Percentiles rank a stretch among this genome's conserved stretches.
These are phyloP conservation scores for Gyrodon lividus DNA, from an alignment of 768 basidiomycete genomes.

Conservation along the genomic window DNA sequence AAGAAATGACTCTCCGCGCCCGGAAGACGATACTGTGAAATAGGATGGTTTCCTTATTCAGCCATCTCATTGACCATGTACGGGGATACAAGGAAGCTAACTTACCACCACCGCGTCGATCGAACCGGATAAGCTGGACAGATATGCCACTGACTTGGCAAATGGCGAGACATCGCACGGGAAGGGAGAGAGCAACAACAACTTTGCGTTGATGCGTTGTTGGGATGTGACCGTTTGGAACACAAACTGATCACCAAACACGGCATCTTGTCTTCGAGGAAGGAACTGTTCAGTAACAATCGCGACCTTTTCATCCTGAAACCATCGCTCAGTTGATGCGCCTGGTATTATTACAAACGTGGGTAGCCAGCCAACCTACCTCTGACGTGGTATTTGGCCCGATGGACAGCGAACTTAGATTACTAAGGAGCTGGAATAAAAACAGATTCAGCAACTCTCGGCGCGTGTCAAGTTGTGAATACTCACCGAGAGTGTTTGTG, in stretches of 20 bases:
- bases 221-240: slow-evolving; percentile 22
- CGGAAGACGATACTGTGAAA: slow-evolving; percentile 23
- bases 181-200: slow-evolving; percentile 26
- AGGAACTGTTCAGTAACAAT: slow-evolving; percentile 28
- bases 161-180: slow-evolving; percentile 28
- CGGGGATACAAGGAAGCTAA: slow-evolving; percentile 1
- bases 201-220: slow-evolving; percentile 27
- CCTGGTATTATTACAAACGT: too few species aligned
- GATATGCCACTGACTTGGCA: slow-evolving; percentile 34
- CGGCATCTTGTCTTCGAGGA: slow-evolving; percentile 28
- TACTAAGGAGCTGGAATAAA: slow-evolving; percentile 24
- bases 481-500: slow-evolving; percentile 30
- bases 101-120: slow-evolving; percentile 28
- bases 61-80: slow-evolving; percentile 4
- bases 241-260: slow-evolving; percentile 31
- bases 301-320: slow-evolving; percentile 20
- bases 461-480: background rate
- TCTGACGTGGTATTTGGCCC: slow-evolving; percentile 10
- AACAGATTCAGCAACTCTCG: background rate
- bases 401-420: slow-evolving; percentile 18
- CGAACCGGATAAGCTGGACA: slow-evolving; percentile 28
- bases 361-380: slow-evolving; percentile 22
- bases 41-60: background rate
- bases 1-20: slow-evolving; percentile 30
- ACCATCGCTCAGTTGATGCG: slow-evolving; percentile 4